Evolutionary conservation across 2,329 filamentous ascomycete species (phyloP).

Genomic region (Sporothrix brunneoviolacea): DNA sequence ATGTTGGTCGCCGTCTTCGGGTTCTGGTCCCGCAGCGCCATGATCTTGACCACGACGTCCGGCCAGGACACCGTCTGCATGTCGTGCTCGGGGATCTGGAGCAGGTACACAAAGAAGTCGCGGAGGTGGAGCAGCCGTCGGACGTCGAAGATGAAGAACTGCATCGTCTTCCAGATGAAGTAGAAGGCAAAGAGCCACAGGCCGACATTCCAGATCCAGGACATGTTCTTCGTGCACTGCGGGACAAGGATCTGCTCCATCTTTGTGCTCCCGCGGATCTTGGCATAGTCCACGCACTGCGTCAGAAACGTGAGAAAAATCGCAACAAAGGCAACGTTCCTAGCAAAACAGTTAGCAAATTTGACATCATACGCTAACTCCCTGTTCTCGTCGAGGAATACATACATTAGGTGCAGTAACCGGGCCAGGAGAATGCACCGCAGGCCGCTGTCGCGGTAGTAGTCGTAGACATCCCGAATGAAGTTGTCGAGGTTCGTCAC

Average conservation of each 20-base stretch:
- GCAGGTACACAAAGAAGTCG: constrained; percentile 76
- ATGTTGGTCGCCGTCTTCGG: constrained; percentile 64
- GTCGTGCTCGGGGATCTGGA: constrained; percentile 74
- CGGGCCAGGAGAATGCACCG: constrained; percentile 76
- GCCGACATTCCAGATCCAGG: constrained; percentile 65
- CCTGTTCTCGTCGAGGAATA: constrained; percentile 12
- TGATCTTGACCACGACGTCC: constrained; percentile 77
- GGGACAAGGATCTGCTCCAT: constrained; percentile 53
- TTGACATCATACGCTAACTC: no score
- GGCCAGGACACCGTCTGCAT: constrained; percentile 96
- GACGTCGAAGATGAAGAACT: constrained; percentile 61
- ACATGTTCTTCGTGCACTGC: constrained; percentile 71
- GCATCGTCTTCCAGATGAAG: constrained; percentile 73
- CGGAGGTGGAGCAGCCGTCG: constrained; percentile 69
- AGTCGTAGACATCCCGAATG: constrained; percentile 76
- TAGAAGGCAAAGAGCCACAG: constrained; percentile 83
- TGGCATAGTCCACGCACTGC: constrained; percentile 77
- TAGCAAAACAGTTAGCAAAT: constrained; percentile 26
- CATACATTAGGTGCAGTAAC: constrained; percentile 65
- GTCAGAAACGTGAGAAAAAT: constrained; percentile 75
- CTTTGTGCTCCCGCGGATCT: constrained; percentile 58
- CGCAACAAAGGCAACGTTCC: constrained; percentile 76
- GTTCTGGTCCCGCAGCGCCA: constrained; percentile 77
- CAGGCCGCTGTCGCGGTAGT: constrained; percentile 75
- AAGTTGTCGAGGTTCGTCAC: constrained; percentile 85